Percentiles rank a stretch among this genome's conserved stretches.
Evolutionary conservation across 768 basidiomycete genomes (phyloP).

Genomic region (Pilatotrama ljubarskyi): DNA sequence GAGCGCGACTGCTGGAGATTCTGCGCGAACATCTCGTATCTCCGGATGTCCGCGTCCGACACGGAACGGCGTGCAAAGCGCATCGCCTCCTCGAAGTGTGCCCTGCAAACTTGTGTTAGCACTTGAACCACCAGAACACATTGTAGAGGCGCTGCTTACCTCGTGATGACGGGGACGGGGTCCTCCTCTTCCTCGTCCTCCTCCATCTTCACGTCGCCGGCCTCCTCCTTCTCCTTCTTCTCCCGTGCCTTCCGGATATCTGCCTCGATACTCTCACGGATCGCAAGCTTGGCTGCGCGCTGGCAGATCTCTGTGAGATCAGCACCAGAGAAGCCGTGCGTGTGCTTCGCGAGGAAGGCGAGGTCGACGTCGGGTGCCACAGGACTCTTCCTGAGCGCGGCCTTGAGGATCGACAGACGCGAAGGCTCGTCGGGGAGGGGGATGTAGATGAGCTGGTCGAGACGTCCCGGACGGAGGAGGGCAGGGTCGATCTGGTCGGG

Average conservation of each 20-base stretch:
- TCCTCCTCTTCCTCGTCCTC: slow-evolving; percentile 80
- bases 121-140: slow-evolving; percentile 2
- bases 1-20: slow-evolving; percentile 90
- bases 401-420: slow-evolving; percentile 88
- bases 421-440: slow-evolving; percentile 95
- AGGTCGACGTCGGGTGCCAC: slow-evolving; percentile 83
- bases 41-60: slow-evolving; percentile 92
- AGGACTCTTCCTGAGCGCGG: slow-evolving; percentile 90
- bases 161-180: slow-evolving; percentile 87
- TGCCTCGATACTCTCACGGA: slow-evolving; percentile 90
- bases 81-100: slow-evolving; percentile 99
- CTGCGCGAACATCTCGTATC: slow-evolving; percentile 97
- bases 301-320: slow-evolving; percentile 99
- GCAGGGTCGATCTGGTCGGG: slow-evolving; percentile 96
- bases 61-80: slow-evolving; percentile 95
- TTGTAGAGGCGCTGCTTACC: slow-evolving; percentile 39
- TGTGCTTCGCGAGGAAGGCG: slow-evolving; percentile 82
- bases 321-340: slow-evolving; percentile 98
- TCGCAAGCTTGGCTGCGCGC: slow-evolving; percentile 94
- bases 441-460: slow-evolving; percentile 99
- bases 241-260: slow-evolving; percentile 83
- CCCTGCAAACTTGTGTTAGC: slow-evolving; percentile 42
- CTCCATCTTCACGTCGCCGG: slow-evolving; percentile 67
- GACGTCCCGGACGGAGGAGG: slow-evolving; percentile 93
- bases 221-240: slow-evolving; percentile 78